These are phyloP conservation scores for Coemansia reversa DNA, from an alignment of 192 early-diverging fungal genomes.

Conservation along the genomic window DNA sequence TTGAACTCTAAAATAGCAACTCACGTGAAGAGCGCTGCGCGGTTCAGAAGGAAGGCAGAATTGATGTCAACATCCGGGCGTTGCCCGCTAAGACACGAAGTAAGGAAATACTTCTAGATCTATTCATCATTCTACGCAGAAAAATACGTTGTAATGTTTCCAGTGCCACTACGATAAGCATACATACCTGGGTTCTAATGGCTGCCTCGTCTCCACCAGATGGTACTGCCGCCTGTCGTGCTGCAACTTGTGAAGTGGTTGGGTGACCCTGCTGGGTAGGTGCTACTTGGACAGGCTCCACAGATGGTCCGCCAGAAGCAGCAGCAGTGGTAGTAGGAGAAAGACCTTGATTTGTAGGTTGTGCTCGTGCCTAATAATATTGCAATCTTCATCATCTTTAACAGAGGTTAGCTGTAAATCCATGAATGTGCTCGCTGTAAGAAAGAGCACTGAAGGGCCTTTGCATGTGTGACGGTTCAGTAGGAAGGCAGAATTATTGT, in stretches of 20 bases:
- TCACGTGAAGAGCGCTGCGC: neutral
- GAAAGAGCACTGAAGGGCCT: neutral
- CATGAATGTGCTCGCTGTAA: neutral
- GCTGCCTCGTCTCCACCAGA: neutral
- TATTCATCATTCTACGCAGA: conserved; percentile 17
- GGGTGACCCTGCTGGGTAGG: neutral
- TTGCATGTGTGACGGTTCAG: conserved; percentile 8
- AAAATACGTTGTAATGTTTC: neutral
- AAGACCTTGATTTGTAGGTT: neutral
- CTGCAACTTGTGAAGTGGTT: neutral
- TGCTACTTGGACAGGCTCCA: neutral
- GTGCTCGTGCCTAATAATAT: neutral
- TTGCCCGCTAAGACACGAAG: conserved; percentile 27
- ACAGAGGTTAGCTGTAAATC: neutral
- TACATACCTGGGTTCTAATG: neutral
- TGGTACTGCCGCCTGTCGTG: neutral
- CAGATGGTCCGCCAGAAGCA: neutral
- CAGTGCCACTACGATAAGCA: neutral
- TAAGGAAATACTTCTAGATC: conserved; percentile 27
- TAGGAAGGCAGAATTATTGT: conserved; percentile 51
- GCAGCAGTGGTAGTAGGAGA: neutral
- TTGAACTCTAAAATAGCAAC: neutral
- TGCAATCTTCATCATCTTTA: neutral
- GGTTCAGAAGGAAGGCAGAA: conserved; percentile 58
- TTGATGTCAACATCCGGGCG: conserved; percentile 42